Conservation (phyloP, 768 basidiomycete genomes). For the Kwoniella shandongensis region DNA sequence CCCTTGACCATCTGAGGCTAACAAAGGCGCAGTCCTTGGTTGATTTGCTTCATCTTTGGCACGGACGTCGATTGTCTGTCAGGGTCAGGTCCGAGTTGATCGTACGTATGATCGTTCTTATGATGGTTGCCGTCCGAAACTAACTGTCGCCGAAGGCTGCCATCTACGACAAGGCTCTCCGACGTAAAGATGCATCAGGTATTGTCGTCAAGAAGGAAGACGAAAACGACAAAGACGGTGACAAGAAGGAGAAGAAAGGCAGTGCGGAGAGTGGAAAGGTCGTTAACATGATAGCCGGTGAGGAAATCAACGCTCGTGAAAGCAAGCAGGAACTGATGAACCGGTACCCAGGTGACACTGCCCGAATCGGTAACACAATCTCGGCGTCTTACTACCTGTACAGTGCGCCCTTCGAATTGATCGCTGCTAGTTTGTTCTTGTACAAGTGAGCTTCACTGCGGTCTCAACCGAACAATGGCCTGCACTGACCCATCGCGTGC, state of each 20-base stretch:
- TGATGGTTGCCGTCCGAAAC: no score
- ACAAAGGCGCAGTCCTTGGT: constrained; percentile 23
- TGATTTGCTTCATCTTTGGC: constrained; percentile 58
- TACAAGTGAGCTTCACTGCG: constrained; percentile 67
- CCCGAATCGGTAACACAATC: constrained; percentile 37
- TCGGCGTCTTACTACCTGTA: constrained; percentile 33
- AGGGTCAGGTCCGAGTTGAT: constrained; percentile 73
- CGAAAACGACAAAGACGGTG: constrained; percentile 50
- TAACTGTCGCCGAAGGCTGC: constrained; percentile 34
- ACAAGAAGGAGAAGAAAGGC: constrained; percentile 40
- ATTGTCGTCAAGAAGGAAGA: constrained; percentile 56
- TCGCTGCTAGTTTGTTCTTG: constrained; percentile 70
- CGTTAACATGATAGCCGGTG: constrained; percentile 75
- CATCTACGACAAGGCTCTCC: constrained; percentile 84
- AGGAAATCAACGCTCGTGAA: constrained; percentile 12
- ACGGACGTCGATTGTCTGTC: constrained; percentile 70
- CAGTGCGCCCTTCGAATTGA: constrained; percentile 69
- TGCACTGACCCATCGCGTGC: constrained; percentile 5
- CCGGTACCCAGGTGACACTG: constrained; percentile 31
- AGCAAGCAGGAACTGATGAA: constrained; percentile 2
- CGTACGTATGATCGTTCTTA: constrained; percentile 20
- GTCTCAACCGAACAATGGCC: constrained; percentile 8
- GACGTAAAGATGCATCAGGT: constrained; percentile 79
- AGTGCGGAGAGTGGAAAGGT: constrained; percentile 88
- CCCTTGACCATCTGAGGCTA: not conserved